Evolutionary conservation across 1,139 yeast species (phyloP).

Genomic region (Eremothecium cymbalariae): DNA sequence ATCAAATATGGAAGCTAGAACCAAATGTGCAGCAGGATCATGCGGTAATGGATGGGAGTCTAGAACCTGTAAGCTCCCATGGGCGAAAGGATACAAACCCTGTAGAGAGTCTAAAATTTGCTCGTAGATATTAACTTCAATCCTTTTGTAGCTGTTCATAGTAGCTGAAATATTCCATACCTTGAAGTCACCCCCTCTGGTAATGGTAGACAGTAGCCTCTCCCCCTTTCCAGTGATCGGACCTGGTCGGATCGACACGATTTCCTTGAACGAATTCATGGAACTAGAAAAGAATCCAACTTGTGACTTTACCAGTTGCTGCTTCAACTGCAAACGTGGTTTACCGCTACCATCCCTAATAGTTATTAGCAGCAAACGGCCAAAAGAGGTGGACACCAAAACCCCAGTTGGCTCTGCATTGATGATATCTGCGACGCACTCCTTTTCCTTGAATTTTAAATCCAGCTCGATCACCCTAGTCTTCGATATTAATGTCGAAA

Average conservation of each 20-base stretch:
- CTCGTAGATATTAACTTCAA: constrained; percentile 33
- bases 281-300: constrained; percentile 28
- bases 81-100: constrained; percentile 39
- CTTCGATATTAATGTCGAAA: constrained; percentile 30
- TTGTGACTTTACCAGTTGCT: constrained; percentile 29
- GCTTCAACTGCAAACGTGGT: constrained; percentile 38
- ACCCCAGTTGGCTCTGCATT: constrained; percentile 72
- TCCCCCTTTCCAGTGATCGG: constrained; percentile 47
- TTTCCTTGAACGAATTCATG: constrained; percentile 35
- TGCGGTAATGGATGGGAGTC: constrained; percentile 41
- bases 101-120: constrained; percentile 35
- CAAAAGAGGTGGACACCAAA: constrained; percentile 61
- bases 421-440: constrained; percentile 48
- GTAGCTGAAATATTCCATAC: constrained; percentile 42
- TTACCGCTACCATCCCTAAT: constrained; percentile 65
- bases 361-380: constrained; percentile 53
- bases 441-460: constrained; percentile 42
- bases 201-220: constrained; percentile 36
- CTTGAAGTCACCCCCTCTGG: constrained; percentile 38
- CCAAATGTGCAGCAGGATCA: constrained; percentile 39
- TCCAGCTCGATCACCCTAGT: constrained; percentile 26
- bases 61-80: constrained; percentile 38
- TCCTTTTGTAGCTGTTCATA: constrained; percentile 35
- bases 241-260: constrained; percentile 56
- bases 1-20: constrained; percentile 38